Conservation (phyloP, 2,329 filamentous ascomycete species). For the Phialemonium atrogriseum region DNA sequence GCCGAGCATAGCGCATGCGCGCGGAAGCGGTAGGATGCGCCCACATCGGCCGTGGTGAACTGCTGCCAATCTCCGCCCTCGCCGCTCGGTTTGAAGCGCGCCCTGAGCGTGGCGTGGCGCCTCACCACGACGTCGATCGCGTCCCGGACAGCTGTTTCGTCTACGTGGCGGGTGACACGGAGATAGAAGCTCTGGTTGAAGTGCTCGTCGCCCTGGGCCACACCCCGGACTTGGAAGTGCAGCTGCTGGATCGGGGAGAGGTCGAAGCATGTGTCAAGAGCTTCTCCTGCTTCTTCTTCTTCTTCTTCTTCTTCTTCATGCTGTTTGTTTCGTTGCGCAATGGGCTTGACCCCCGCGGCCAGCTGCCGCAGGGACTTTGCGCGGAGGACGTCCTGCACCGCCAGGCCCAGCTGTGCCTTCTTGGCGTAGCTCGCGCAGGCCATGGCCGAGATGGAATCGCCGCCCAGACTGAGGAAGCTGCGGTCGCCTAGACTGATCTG, state of each 20-base stretch:
- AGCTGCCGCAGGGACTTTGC: conserved; percentile 20
- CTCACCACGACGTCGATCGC: conserved; percentile 18
- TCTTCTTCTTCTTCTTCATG: conserved; percentile 7
- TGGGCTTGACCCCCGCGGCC: conserved; percentile 7
- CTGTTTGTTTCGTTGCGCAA: not conserved
- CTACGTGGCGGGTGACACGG: conserved; percentile 19
- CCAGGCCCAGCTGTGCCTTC: conserved; percentile 18
- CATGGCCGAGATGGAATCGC: conserved; percentile 36
- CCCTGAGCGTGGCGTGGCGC: conserved; percentile 26
- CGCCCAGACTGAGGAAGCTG: conserved; percentile 30
- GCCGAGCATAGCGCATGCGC: not conserved
- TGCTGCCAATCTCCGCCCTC: conserved; percentile 16
- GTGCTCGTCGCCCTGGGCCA: conserved; percentile 21
- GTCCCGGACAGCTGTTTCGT: conserved; percentile 6
- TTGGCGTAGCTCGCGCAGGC: conserved; percentile 29
- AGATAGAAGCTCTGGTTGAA: conserved; percentile 38
- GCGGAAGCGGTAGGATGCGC: conserved; percentile 13
- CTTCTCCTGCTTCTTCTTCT: conserved; percentile 5
- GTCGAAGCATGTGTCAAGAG: conserved; percentile 22
- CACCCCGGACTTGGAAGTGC: conserved; percentile 26
- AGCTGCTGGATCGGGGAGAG: conserved; percentile 36
- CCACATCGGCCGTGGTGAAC: conserved; percentile 12
- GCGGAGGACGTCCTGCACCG: conserved; percentile 23
- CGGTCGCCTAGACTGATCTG: conserved; percentile 19
- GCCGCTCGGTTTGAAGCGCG: conserved; percentile 16